Evolutionary conservation across 352 stramenopile species (phyloP).

Genomic region (Phytophthora sansomeana): DNA sequence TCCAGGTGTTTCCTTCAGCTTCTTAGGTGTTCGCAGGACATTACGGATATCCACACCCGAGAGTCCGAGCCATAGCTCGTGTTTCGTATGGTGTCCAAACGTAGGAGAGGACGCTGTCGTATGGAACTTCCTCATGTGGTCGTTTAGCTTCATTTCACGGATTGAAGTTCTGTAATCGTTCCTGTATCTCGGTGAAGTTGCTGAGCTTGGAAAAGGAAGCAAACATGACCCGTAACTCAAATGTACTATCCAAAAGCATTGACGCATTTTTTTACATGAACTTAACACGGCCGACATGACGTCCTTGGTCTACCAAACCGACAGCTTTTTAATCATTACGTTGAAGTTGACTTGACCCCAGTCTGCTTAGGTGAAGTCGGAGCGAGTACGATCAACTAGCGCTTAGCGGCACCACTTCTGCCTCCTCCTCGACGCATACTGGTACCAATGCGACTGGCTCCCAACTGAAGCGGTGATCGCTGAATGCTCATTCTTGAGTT

Average conservation of each 20-base stretch:
- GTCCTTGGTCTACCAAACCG: conserved; percentile 6
- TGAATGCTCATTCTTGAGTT: conserved; percentile 19
- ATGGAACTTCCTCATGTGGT: neutral
- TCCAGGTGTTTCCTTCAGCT: conserved; percentile 11
- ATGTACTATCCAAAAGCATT: neutral
- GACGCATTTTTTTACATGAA: neutral
- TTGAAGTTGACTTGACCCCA: conserved; percentile 3
- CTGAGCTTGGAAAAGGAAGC: too few relatives aligned
- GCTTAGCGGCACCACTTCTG: neutral
- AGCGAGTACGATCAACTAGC: neutral
- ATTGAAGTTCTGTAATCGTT: too few relatives aligned
- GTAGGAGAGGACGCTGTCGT: neutral
- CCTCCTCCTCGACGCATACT: neutral
- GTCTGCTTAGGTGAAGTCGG: neutral
- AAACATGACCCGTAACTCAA: too few relatives aligned
- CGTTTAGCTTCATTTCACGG: too few relatives aligned
- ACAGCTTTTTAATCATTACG: conserved; percentile 9
- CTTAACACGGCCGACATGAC: neutral
- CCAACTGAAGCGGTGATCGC: conserved; percentile 15
- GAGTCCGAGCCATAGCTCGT: neutral
- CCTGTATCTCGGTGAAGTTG: too few relatives aligned
- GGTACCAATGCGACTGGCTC: conserved; percentile 18
- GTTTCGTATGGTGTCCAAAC: neutral
- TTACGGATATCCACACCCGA: too few relatives aligned
- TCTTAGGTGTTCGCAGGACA: conserved; percentile 20